Evolutionary conservation across 2,329 filamentous ascomycete species (phyloP), one percentile per base, ranked within the genome.

Genomic region (Ophiognomonia clavigignenti-juglandacearum): DNA sequence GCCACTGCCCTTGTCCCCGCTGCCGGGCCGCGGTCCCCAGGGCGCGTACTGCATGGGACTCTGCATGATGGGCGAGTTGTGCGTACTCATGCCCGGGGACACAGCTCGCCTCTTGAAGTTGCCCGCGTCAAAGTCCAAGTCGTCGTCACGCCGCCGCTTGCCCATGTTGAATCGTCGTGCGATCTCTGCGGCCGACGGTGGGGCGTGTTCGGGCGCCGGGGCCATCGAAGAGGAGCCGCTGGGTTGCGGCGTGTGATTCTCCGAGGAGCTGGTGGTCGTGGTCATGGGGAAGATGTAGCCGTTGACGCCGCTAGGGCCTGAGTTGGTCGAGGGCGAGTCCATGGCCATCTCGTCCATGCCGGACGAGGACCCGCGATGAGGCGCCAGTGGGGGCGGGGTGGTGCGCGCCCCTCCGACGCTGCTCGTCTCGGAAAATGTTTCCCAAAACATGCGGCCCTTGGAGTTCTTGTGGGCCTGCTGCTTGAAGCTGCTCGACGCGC

Each of bases 21-120:
- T 85, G 5, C 82, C 74, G 27, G 85, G 78, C 14, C 83, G 73
- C 6, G 82, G 83, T 2, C 50, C 50, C 85, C 86, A 91, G 1
- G 84, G 75, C 43, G 75, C 77, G 39, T 84, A 77, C 61, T 92
- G 83, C 54, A 86, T 78, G 1, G 91, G 89, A 46, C 87, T 92
- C 62, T 96, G 88, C 57, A 92, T 79, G 29, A 96, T 76, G 1
- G 92, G 92, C 52, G 88, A 95, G 65, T 92, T 95, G 59, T 95
- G 89, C 2, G 86, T 85, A 63, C 89, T 95, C 74, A 96, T 83
- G 14, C 91, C 88, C 0, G 92, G 92, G 50, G 87, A 93, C 3
- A 97, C 92, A 20, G 92, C 92, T 36, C 92, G 81, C 14, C 92
- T 80, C 68, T 97, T 97, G 71, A 96, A 91, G 52, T 85, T 87